Base-by-base conservation (phyloP, 2,329 filamentous ascomycete species). In the Curvularia sp. region DNA sequence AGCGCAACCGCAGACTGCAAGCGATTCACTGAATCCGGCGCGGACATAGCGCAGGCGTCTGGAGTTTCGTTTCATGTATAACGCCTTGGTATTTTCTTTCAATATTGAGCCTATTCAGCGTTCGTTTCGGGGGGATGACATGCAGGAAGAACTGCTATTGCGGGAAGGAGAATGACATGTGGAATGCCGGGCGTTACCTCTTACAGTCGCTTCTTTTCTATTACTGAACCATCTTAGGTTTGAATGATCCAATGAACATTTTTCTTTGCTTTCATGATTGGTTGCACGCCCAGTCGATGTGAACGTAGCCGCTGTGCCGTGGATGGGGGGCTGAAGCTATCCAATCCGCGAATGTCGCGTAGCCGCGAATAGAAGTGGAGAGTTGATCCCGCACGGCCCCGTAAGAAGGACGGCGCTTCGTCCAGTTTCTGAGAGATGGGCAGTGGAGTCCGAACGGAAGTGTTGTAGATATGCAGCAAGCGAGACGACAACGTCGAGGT, bases 1-100 rank as follows among this genome's bases (percentile, higher is more conserved):
- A 93, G 76, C 80, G 73, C 53, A 69, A 65, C 61, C 71, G 73
- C 42, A 70, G 73, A 63, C 64, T 75, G 65, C 73, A 75, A 58
- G 66, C 71, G 53, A 73, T 75, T 69, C 66, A 69, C 57, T 71
- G 65, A 73, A 59, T 48, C 49, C 55, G 39, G 55, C 32, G 63
- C 34, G 59, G 60, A 56, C 59, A 64, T 63, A 53, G 67, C 58
- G 66, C 63, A 46, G 68, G 72, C 69, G 72, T 73, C 66, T 70
- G 66, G 60, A 59, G 59, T 55, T 63, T 60, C 53, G 74, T 76
- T 76, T 76, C 74, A 76, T 71, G 69, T 76, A 71, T 55, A 69
- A 68, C 66, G 65, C 32, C 63, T 72, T 61, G 70, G 65, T 63
- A 48, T 63, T 60, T 65, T 46, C 54, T 65, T 65, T 65, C 38